These are phyloP conservation scores for Brassica hybrid DNA, from an alignment of 441 rosid genomes.

Conservation along the genomic window DNA sequence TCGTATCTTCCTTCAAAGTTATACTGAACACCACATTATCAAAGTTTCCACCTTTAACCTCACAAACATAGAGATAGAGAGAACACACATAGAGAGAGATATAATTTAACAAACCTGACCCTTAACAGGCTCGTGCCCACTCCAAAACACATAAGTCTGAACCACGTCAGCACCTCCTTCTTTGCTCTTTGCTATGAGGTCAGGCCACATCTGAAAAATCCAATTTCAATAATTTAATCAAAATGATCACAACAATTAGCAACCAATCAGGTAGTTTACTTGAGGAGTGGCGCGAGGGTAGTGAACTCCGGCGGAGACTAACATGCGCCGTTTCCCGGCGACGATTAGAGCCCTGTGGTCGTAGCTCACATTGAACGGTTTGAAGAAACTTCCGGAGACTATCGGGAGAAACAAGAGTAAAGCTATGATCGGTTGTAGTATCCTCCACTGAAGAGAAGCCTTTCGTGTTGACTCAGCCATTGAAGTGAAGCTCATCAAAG, in stretches of 20 bases:
- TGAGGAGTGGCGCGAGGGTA: conserved; percentile 95
- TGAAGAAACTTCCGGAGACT: conserved; percentile 60
- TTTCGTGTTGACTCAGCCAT: conserved; percentile 34
- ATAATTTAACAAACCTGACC: conserved; percentile 63
- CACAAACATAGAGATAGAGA: no score
- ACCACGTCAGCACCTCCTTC: conserved; percentile 75
- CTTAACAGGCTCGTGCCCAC: conserved; percentile 67
- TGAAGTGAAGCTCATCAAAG: conserved; percentile 33
- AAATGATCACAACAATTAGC: conserved; percentile 22
- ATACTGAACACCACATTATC: conserved; percentile 48
- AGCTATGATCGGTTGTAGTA: conserved; percentile 18
- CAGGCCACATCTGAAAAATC: conserved; percentile 87
- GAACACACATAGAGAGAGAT: neutral
- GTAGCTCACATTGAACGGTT: conserved; percentile 90
- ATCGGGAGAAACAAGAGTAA: conserved; percentile 26
- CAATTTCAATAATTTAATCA: conserved; percentile 16
- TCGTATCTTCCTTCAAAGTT: conserved; percentile 69
- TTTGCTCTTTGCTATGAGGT: conserved; percentile 64
- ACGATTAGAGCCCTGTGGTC: conserved; percentile 89
- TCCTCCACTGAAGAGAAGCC: conserved; percentile 40
- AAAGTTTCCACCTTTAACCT: neutral
- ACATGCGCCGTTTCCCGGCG: conserved; percentile 84
- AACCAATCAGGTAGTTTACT: conserved; percentile 40
- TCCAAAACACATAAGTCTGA: conserved; percentile 74
- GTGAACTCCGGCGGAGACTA: conserved; percentile 90